Evolutionary conservation across 2,329 filamentous ascomycete genomes (phyloP).

Genomic region (Aspergillus unguis): DNA sequence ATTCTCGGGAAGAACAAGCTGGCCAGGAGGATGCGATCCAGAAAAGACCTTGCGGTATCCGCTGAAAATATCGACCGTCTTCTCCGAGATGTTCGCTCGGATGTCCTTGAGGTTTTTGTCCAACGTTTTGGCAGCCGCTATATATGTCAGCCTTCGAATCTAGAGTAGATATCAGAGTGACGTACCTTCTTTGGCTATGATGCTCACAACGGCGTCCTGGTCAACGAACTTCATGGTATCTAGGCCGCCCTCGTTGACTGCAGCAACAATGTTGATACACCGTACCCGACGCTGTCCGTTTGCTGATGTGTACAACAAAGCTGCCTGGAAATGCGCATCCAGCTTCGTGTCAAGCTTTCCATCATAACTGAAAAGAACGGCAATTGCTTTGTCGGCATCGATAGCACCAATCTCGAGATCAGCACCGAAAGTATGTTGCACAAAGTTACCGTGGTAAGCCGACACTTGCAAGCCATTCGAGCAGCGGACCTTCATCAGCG

Average conservation of each 20-base stretch:
- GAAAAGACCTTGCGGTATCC: slow-evolving; percentile 92
- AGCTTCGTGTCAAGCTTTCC: slow-evolving; percentile 96
- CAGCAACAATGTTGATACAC: slow-evolving; percentile 90
- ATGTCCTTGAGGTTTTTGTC: slow-evolving; percentile 79
- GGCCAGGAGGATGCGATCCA: slow-evolving; percentile 79
- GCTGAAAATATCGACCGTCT: slow-evolving; percentile 86
- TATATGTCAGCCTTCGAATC: slow-evolving; percentile 21
- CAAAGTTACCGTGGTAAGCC: slow-evolving; percentile 93
- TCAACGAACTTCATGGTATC: slow-evolving; percentile 91
- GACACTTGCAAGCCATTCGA: slow-evolving; percentile 93
- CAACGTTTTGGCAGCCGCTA: slow-evolving; percentile 76
- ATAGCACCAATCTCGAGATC: slow-evolving; percentile 92
- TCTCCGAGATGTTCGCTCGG: slow-evolving; percentile 77
- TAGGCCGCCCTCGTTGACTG: slow-evolving; percentile 78
- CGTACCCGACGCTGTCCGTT: slow-evolving; percentile 84
- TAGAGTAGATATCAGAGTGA: neutral
- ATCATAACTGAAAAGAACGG: slow-evolving; percentile 89
- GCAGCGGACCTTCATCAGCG: slow-evolving; percentile 96
- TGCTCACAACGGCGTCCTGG: slow-evolving; percentile 83
- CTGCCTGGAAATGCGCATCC: slow-evolving; percentile 96
- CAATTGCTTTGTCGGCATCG: slow-evolving; percentile 89
- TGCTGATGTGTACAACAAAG: slow-evolving; percentile 89
- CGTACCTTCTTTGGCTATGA: slow-evolving; percentile 80
- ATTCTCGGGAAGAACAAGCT: slow-evolving; percentile 91
- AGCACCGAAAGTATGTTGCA: slow-evolving; percentile 90